A percentile compares a stretch with the other conserved stretches of the same genome.
Conservation (phyloP, 1,139 yeast species). For the Scheffersomyces insectosa region DNA sequence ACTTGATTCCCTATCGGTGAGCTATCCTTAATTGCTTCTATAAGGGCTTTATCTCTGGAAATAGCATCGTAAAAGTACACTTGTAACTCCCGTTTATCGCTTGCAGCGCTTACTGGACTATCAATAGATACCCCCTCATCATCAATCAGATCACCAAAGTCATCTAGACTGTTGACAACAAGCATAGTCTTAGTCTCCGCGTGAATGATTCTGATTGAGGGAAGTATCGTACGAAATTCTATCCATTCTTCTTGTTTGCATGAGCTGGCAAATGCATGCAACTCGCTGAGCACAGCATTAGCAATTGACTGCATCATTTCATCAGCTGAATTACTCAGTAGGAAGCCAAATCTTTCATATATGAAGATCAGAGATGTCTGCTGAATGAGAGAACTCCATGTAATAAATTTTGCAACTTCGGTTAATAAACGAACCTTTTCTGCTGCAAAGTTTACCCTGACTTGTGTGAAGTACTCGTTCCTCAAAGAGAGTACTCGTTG, state of each 20-base stretch:
- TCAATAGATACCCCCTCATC: not conserved
- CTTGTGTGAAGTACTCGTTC: conserved; percentile 39
- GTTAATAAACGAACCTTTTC: conserved; percentile 39
- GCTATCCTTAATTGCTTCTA: not conserved
- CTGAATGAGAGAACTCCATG: conserved; percentile 35
- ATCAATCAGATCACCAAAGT: not conserved
- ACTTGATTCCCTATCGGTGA: not conserved
- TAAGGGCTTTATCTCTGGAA: conserved; percentile 8
- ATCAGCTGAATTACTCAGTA: conserved; percentile 8
- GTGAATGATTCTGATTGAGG: conserved; percentile 14
- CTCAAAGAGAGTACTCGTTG: conserved; percentile 27
- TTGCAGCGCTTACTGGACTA: not conserved
- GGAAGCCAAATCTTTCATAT: conserved; percentile 24
- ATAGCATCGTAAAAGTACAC: conserved; percentile 21
- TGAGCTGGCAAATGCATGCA: conserved; percentile 20
- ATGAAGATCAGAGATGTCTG: conserved; percentile 18
- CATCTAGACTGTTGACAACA: not conserved
- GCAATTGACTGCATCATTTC: conserved; percentile 12
- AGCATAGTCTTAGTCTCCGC: not conserved
- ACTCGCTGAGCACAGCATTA: conserved; percentile 24
- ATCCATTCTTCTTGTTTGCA: conserved; percentile 14
- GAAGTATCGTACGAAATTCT: conserved; percentile 16
- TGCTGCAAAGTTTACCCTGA: conserved; percentile 38
- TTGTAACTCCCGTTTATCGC: conserved; percentile 10
- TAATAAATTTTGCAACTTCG: conserved; percentile 37